Base-by-base conservation (phyloP, 768 basidiomycete genomes). In the Rhizopogon sp. region DNA sequence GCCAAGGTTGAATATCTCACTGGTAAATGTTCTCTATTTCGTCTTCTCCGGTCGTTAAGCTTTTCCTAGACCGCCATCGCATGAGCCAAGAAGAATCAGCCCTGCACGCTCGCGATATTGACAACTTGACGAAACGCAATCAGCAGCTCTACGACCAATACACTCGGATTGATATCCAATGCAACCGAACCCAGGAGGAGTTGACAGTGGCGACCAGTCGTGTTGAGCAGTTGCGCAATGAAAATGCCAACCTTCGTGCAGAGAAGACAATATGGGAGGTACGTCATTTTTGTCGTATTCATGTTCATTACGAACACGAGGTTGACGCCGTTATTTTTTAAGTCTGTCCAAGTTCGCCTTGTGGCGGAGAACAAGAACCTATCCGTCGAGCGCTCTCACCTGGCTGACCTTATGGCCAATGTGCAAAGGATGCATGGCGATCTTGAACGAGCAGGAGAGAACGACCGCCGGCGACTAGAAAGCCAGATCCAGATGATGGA, bases 231-330 rank as follows among this genome's bases (percentile, higher is more conserved):
- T 73, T 93, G 39, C 83, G 91, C 9, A 91, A 89, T 60, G 95
- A 98, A 62, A 82, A 78, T 59, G 88, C 90, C 2, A 95, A 91
- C 66, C 79, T 97, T 16, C 84, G 88, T 42, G 94, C 93, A 0
- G 96, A 98, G 79, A 95, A 93, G 76, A 87, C 84, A 64, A 90
- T 95, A 37, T 93, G 89, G 88, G 90, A 92, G 85, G 93, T 90
- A 51, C 33, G 79, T 64, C 35, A n/a, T 39, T 37, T 29, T 35
- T 4, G 25, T 20, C 28, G 11, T 20, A 39, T 25, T 56, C 22
- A 5, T 5, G 20, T 25, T 57, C 22, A 6, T 9, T n/a, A n/a
- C 3, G 13, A 20, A 7, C 7, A 7, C n/a, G 28, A 51, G 6
- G 40, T n/a, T 64, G 44, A 64, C 20, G 44, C 43, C 25, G 50